Conservation (phyloP, 768 basidiomycete species). For the Termitomyces sp. region DNA sequence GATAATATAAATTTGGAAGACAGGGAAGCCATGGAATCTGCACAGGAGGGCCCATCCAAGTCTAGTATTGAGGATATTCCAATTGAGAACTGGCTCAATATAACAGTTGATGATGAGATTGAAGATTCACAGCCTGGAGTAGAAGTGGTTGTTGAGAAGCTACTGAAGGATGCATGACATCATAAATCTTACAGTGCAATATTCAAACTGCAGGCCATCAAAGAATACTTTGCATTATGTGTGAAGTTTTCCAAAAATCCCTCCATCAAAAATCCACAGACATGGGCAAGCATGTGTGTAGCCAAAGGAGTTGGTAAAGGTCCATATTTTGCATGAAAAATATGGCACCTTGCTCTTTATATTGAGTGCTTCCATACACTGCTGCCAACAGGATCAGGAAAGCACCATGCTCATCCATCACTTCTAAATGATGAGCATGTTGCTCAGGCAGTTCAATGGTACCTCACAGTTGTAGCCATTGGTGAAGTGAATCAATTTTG, state of each 20-base stretch:
- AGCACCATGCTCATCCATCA: constrained; percentile 22
- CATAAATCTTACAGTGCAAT: constrained; percentile 10
- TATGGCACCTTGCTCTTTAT: background rate
- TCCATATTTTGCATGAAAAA: background rate
- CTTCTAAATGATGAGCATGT: constrained; percentile 18
- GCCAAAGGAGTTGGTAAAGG: background rate
- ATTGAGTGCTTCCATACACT: constrained; percentile 13
- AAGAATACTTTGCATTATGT: constrained; percentile 11
- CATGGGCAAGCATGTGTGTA: background rate
- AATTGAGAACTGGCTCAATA: background rate
- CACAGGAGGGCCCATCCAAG: no score
- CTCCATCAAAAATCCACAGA: constrained; percentile 4
- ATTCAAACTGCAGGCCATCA: constrained; percentile 15
- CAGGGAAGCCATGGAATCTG: no score
- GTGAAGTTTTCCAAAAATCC: constrained; percentile 5
- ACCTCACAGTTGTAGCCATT: constrained; percentile 16
- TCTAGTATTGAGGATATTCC: background rate
- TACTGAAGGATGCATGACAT: constrained; percentile 8
- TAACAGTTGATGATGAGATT: background rate
- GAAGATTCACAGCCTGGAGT: background rate
- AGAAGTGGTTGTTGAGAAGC: background rate
- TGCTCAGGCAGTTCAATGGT: constrained; percentile 13
- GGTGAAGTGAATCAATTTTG: constrained; percentile 5
- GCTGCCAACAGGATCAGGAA: constrained; percentile 11
- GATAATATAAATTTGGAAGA: no score